Evolutionary conservation across 352 stramenopile genomes (phyloP).

Genomic region (Phytophthora macrochlamydospora): DNA sequence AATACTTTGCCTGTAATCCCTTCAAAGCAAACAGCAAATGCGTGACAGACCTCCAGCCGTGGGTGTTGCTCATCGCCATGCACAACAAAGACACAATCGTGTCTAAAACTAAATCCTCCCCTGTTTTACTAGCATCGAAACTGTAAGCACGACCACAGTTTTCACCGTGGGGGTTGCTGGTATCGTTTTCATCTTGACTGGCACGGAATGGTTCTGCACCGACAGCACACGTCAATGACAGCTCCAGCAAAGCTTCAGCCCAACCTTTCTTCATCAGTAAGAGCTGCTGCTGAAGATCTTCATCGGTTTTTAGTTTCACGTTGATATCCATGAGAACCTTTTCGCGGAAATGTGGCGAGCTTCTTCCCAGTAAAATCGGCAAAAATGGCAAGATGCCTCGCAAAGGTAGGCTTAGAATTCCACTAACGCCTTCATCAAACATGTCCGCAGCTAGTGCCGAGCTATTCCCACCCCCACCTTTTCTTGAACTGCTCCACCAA

Average conservation of each 20-base stretch:
- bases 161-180: slow-evolving; percentile 5
- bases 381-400: slow-evolving; percentile 77
- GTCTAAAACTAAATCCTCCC: slow-evolving; percentile 83
- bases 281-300: slow-evolving; percentile 71
- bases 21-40: slow-evolving; percentile 71
- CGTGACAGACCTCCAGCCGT: slow-evolving; percentile 69
- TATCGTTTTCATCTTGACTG: slow-evolving; percentile 5
- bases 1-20: slow-evolving; percentile 70
- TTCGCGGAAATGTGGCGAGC: slow-evolving; percentile 62
- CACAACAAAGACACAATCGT: slow-evolving; percentile 84
- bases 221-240: slow-evolving; percentile 69
- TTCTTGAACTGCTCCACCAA: slow-evolving; percentile 15
- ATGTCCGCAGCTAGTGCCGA: slow-evolving; percentile 42
- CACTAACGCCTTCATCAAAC: slow-evolving; percentile 64
- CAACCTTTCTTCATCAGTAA: slow-evolving; percentile 76
- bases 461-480: slow-evolving; percentile 6
- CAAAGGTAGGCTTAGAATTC: slow-evolving; percentile 67
- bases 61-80: slow-evolving; percentile 64
- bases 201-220: slow-evolving; percentile 10
- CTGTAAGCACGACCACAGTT: slow-evolving; percentile 54
- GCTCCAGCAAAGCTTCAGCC: slow-evolving; percentile 74
- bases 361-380: slow-evolving; percentile 59
- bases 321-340: slow-evolving; percentile 90
- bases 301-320: slow-evolving; percentile 84
- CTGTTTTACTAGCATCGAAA: slow-evolving; percentile 70